phyloP scores from a whole-genome alignment of 345 rosid genomes.

The Populus davidiana region DNA sequence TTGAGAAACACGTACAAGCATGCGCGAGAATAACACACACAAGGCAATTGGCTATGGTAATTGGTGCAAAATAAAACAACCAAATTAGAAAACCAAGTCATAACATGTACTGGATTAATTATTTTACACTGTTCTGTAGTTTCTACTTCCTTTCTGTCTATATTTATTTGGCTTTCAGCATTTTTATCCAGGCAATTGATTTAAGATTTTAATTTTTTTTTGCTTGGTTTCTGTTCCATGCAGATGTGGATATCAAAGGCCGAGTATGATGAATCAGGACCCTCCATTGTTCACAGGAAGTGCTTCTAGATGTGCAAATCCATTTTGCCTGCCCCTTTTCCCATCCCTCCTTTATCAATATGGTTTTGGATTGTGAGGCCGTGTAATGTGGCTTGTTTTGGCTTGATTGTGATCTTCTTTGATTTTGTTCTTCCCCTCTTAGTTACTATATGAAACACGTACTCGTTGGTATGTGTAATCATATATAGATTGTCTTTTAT shows the following conservation, averaged over 20 bases:
- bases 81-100: background rate
- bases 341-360: background rate
- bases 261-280: background rate
- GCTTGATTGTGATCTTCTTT: background rate
- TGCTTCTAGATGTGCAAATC: background rate
- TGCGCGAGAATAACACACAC: background rate
- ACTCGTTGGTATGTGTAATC: background rate
- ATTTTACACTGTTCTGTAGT: too few relatives aligned
- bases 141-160: too few relatives aligned
- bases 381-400: background rate
- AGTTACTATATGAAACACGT: background rate
- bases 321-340: background rate
- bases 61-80: background rate
- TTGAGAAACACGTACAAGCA: background rate
- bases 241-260: background rate
- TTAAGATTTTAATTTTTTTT: too few relatives aligned
- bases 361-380: background rate
- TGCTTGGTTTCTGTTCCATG: background rate
- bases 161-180: background rate
- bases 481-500: background rate
- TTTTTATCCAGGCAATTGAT: background rate
- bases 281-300: background rate
- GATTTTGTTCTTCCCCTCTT: background rate
- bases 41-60: background rate
- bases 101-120: background rate